Evolutionary conservation across 257 asterid genomes (phyloP).

Genomic region (Scutellaria galericulata): DNA sequence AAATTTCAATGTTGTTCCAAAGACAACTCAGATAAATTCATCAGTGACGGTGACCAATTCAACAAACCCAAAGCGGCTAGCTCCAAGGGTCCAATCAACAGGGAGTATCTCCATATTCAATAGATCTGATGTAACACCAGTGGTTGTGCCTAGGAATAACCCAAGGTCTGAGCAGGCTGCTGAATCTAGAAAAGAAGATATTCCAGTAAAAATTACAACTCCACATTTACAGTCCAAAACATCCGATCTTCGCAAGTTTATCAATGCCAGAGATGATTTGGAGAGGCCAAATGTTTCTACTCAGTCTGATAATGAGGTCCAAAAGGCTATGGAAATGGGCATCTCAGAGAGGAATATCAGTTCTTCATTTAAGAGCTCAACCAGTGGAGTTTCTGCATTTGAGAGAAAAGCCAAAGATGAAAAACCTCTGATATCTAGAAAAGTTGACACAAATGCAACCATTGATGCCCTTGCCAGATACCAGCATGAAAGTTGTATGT

Average conservation of each 20-base stretch:
- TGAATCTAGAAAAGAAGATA: conserved; percentile 84
- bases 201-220: conserved; percentile 61
- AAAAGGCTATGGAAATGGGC: conserved; percentile 51
- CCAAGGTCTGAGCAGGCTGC: conserved; percentile 66
- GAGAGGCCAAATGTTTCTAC: conserved; percentile 53
- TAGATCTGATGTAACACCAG: conserved; percentile 77
- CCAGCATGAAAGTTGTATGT: conserved; percentile 68
- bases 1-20: conserved; percentile 52
- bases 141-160: conserved; percentile 83
- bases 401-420: conserved; percentile 63
- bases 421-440: conserved; percentile 50
- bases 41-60: conserved; percentile 43
- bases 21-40: conserved; percentile 58
- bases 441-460: conserved; percentile 50
- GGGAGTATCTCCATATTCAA: conserved; percentile 51
- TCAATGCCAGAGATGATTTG: conserved; percentile 60
- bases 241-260: conserved; percentile 62
- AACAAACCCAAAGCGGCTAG: conserved; percentile 64
- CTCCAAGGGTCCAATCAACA: conserved; percentile 64
- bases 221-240: conserved; percentile 65
- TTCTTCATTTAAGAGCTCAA: conserved; percentile 56
- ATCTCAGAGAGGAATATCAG: conserved; percentile 53
- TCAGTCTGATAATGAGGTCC: conserved; percentile 58
- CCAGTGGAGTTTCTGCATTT: conserved; percentile 41
- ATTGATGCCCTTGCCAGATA: conserved; percentile 47